Base-by-base conservation (phyloP, 2,329 filamentous ascomycete genomes). In the Aspergillus hortae region DNA sequence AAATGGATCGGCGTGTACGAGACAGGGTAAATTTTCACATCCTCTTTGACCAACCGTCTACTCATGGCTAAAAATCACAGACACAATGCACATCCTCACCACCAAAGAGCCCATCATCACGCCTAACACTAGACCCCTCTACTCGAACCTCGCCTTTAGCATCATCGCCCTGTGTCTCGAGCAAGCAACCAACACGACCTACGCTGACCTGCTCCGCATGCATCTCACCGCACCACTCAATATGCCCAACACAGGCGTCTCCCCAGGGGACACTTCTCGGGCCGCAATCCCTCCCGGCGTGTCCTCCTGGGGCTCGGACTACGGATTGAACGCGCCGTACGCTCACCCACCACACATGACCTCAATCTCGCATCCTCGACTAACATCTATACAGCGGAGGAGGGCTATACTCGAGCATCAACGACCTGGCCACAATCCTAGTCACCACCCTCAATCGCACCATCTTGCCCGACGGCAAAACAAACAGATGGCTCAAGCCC, bases 141-240 rank as follows among this genome's bases (percentile, higher is more conserved):
- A 77, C 54, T 77, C 74, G 4, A 75, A 71, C 48, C 56, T 74
- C 14, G 71, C 71, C 0, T 77, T 74, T 51, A 64, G 63, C 12
- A 44, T 77, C 6, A 62, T 74, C 25, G 61, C 63, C 4, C 61
- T 73, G 44, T 71, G 67, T 1, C 53, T 77, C 1, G 64, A 61
- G 10, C 52, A 57, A 17, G 56, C 58, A 25, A 63, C 59, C 2
- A 60, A 59, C 6, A 65, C 60, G 53, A 58, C 56, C 6, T 69
- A 60, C 44, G 55, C 56, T 2, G 53, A 62, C 19, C 44, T 61
- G 0, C 49, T 66, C 2, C 53, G 61, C 7, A 58, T 64, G 32
- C 48, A 60, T n/a, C 58, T 69, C n/a, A 52, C 59, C 11, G 19
- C 51, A 6, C 61, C 64, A 5, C 51, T 68, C 12, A 57, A 58